Evolutionary conservation across 805 yeast species (phyloP), one percentile per base, ranked within the genome.

Genomic region (Candida maltosa): DNA sequence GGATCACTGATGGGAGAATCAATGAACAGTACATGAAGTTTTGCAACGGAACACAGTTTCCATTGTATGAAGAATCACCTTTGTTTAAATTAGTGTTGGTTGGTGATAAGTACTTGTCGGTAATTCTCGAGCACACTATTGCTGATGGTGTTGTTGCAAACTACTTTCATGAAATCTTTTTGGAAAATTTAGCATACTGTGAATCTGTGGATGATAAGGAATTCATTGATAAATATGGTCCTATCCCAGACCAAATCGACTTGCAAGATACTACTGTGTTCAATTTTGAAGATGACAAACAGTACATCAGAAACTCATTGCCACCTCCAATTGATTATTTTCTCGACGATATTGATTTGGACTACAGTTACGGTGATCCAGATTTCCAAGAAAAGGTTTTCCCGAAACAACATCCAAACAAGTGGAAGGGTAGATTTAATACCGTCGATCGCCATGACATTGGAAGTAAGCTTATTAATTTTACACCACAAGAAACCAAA

Each of bases 101-200:
- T 2, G 62, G 58, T 1, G 34, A 42, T 2, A 37, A 37, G 16
- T 42, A 51, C 20, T 34, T 65, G 16, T 49, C 55, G 4, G 58
- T 37, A 3, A 48, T 50, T 0, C 54, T 60, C 16, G 72, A 65
- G 33, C 72, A 65, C 41, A 56, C 69, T 5, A 49, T 62, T 10
- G 56, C 56, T n/a, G 71, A 65, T 40, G 71, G 70, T 1, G 45
- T 63, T 5, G 65, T 54, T 7, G 69, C 59, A 0, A 47, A 45
- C 20, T 45, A 46, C 30, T 58, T 65, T 44, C 69, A 64, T 34
- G 65, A 65, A 40, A 47, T 54, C 4, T 50, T 64, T 16, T 41
- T 63, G 25, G 53, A 56, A 12, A 54, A 52, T 29, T 39, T 62
- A 33, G 53, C 52, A 3, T 46, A 17, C 23, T 31, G 38, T 32